Base-by-base conservation (phyloP, 176 grass and related monocot genomes). In the Zoysia japonica region DNA sequence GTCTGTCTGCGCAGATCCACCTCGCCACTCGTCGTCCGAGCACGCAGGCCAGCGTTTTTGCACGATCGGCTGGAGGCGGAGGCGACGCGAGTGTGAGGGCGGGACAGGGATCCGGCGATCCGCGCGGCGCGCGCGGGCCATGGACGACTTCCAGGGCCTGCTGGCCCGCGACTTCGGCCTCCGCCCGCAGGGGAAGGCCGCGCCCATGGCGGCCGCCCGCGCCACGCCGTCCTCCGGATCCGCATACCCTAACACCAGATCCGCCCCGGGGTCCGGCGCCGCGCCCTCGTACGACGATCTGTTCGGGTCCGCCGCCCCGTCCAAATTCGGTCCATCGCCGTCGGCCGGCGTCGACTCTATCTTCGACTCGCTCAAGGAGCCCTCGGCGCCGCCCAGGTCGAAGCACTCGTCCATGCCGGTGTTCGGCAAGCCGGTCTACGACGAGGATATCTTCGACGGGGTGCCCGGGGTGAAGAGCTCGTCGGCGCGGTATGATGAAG, bases 141-240 rank as follows among this genome's bases (percentile, higher is more conserved):
- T 92, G 90, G 90, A 92, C 50, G 86, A 92, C 68, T 83, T 92
- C 68, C 69, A 88, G 42, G 86, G 85, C 82, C 61, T 89, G 57
- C 85, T 92, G 82, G 70, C 76, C 63, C 83, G 86, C 28, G 90
- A 92, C 80, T 92, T 93, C 81, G 90, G 87, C 67, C 73, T 93
- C 55, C 84, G 90, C 15, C 90, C 87, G 5, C 66, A 80, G 80
- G 87, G 90, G 7, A 93, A 89, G 68, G 81, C 87, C 9, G 77
- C 90, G 51, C 90, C 90, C 87, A 91, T 91, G 91, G 75, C 87
- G 47, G 76, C 89, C 16, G 85, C 89, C 42, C 83, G 85, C 65
- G 11, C 84, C 74, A 74, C 71, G 61, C 5, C 71, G n/a, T 3
- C 87, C 62, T 39, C 84, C 61, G 76, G 80, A 54, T 74, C 77